Conservation (phyloP, 1,139 yeast species). For the Scheffersomyces stambukii region DNA sequence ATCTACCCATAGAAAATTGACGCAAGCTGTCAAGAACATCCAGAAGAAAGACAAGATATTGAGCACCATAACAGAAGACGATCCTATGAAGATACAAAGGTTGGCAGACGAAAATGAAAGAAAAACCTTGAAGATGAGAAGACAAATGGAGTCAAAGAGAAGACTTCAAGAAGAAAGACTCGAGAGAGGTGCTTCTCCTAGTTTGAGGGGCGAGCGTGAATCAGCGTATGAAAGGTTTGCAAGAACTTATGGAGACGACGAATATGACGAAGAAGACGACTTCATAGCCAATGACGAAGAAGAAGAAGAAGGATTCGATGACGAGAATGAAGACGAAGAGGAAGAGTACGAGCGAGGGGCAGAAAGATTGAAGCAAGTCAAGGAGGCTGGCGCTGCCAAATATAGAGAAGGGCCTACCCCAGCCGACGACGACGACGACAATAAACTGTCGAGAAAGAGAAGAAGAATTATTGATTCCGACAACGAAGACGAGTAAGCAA, state of each 20-base stretch:
- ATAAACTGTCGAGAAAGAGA: conserved; percentile 41
- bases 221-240: conserved; percentile 41
- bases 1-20: conserved; percentile 73
- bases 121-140: conserved; percentile 62
- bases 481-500: conserved; percentile 27
- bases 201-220: conserved; percentile 17
- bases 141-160: conserved; percentile 58
- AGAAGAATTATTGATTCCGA: conserved; percentile 45
- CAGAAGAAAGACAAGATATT: conserved; percentile 58
- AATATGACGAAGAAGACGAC: conserved; percentile 44
- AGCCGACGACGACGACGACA: conserved; percentile 60
- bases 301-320: conserved; percentile 44
- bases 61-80: conserved; percentile 70
- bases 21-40: conserved; percentile 69
- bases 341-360: conserved; percentile 59
- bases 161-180: conserved; percentile 43
- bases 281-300: conserved; percentile 42
- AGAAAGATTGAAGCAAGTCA: conserved; percentile 57
- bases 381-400: conserved; percentile 51
- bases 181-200: conserved; percentile 25
- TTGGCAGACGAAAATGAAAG: conserved; percentile 78
- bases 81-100: conserved; percentile 82
- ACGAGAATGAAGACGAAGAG: conserved; percentile 36
- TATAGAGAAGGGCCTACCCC: conserved; percentile 40
- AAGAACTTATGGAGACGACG: conserved; percentile 33